Conservation (phyloP, 2,329 filamentous ascomycete species). For the Alternaria sp. region DNA sequence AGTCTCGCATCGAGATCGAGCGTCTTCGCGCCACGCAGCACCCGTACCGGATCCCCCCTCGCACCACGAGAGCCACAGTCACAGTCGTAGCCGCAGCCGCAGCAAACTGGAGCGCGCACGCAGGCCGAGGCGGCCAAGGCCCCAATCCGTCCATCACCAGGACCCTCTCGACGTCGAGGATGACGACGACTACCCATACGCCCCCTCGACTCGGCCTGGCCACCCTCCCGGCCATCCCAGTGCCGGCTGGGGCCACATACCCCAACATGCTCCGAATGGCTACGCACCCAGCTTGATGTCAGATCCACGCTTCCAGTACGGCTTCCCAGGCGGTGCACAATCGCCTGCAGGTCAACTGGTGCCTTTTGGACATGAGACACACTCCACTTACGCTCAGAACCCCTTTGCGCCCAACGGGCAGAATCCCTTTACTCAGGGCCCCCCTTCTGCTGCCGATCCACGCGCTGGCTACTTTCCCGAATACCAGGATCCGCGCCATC, state of each 20-base stretch:
- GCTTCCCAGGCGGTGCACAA: conserved; percentile 34
- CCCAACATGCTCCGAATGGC: conserved; percentile 44
- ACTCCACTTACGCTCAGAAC: conserved; percentile 45
- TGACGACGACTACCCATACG: conserved; percentile 57
- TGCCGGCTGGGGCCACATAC: conserved; percentile 50
- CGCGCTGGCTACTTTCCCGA: conserved; percentile 51
- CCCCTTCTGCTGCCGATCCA: conserved; percentile 29
- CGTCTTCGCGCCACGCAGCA: conserved; percentile 51
- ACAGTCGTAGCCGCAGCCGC: conserved; percentile 46
- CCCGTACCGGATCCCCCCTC: conserved; percentile 44
- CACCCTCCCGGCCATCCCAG: conserved; percentile 49
- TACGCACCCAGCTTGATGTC: conserved; percentile 54
- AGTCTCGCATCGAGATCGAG: conserved; percentile 47
- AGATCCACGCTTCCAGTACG: conserved; percentile 40
- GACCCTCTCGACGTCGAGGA: conserved; percentile 57
- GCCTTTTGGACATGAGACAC: conserved; percentile 50
- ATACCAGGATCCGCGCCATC: conserved; percentile 23
- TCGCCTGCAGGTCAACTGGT: conserved; percentile 44
- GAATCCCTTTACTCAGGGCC: conserved; percentile 39
- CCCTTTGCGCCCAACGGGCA: conserved; percentile 41
- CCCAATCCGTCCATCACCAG: conserved; percentile 50
- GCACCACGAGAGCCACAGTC: conserved; percentile 45
- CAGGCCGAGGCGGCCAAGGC: conserved; percentile 44
- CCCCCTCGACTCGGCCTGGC: conserved; percentile 35
- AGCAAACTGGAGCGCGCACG: conserved; percentile 44